These are phyloP conservation scores for Lenwebbia sp. DNA, from an alignment of 345 rosid genomes.

Conservation along the genomic window DNA sequence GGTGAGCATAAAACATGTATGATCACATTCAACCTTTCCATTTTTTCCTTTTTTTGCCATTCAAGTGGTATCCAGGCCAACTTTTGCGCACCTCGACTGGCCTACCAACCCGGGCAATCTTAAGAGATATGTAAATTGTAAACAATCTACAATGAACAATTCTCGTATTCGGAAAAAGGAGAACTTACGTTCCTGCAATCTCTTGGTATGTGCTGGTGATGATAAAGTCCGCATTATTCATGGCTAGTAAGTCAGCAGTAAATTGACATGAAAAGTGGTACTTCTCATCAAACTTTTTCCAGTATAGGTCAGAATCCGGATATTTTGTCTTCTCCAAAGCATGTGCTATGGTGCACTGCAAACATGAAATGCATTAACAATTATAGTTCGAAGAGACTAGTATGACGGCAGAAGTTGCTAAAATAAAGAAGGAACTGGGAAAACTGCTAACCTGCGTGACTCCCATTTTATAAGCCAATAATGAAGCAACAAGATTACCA, in stretches of 20 bases:
- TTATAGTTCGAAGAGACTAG: not conserved
- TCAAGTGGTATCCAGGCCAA: not conserved
- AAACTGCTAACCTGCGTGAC: conserved; percentile 58
- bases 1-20: not conserved
- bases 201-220: conserved; percentile 99
- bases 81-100: not conserved
- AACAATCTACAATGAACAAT: not conserved
- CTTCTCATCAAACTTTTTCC: conserved; percentile 87
- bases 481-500: conserved; percentile 94
- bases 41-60: not conserved
- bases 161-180: not conserved
- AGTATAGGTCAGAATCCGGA: conserved; percentile 97
- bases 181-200: conserved; percentile 93
- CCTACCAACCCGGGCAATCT: not conserved
- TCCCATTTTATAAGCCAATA: conserved; percentile 90
- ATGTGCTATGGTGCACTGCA: conserved; percentile 98
- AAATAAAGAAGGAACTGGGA: not conserved
- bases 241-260: conserved; percentile 94
- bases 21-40: not conserved
- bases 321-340: conserved; percentile 98
- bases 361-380: not conserved
- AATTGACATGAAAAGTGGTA: conserved; percentile 98
- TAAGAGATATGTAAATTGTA: not conserved
- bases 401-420: not conserved
- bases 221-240: conserved; percentile 96